Base-by-base conservation (phyloP, 495 filamentous ascomycete species). In the Aspergillus heteromorphus region DNA sequence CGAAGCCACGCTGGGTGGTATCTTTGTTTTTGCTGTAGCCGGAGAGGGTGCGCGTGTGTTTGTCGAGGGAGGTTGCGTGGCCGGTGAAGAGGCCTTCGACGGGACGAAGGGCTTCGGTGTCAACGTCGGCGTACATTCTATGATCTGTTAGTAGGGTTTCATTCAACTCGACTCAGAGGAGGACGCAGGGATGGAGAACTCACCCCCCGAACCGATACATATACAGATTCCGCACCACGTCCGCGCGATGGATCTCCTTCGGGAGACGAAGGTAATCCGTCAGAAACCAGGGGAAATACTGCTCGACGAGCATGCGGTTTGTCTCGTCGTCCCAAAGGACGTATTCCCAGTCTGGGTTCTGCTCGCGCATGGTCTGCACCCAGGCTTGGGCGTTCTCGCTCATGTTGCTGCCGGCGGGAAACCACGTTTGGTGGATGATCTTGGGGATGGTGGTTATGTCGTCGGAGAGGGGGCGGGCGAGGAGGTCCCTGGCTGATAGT, bases 361-460 rank as follows among this genome's bases (percentile, higher is more conserved):
- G 50, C 2, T 7, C 36, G 11, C 51, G 51, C 57, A 63, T 45
- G 11, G 56, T 59, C 14, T 54, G 6, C 0, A 63, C 61, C 61
- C 61, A 63, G 20, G 40, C 8, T 38, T 59, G 51, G 11, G 61
- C 61, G 10, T 54, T 43, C 21, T 55, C 56, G 36, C 53, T 57
- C 61, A 63, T 63, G 57, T 60, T 60, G 56, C 42, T 63, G 9
- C 61, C 61, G 1, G 61, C 61, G 0, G 61, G 61, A 21, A 63
- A 63, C 61, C 61, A 63, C 45, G 61, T 63, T 30, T 63, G 61
- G 34, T 63, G 61, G 54, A 63, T 59, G 23, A 63, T 31, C 38
- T 59, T 63, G 17, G 61, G 61, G 34, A 63, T 59, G 6, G 57
- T 53, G 20, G 48, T 59, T 29, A 27, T 31, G 21, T 63, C 56